Evolutionary conservation across 2,329 filamentous ascomycete species (phyloP).

Genomic region (Epichloe hybrida): DNA sequence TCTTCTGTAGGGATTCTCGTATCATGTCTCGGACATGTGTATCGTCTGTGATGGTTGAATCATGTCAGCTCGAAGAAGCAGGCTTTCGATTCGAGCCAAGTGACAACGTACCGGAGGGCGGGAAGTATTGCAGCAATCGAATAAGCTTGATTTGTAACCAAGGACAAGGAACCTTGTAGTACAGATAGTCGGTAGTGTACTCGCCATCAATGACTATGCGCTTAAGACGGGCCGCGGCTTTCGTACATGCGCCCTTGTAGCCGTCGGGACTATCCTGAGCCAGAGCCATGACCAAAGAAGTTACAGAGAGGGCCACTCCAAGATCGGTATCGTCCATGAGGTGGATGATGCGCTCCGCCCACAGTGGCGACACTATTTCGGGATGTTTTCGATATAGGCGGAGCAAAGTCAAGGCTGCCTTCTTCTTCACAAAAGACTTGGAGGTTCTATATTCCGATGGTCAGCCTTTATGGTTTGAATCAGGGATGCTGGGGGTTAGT

Average conservation of each 20-base stretch:
- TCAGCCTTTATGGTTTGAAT: neutral
- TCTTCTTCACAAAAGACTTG: constrained; percentile 98
- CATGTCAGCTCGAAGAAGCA: neutral
- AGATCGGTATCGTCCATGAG: constrained; percentile 94
- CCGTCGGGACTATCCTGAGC: constrained; percentile 89
- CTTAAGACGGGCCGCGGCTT: constrained; percentile 81
- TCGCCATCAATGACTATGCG: constrained; percentile 84
- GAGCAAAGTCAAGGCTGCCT: constrained; percentile 85
- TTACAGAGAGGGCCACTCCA: constrained; percentile 88
- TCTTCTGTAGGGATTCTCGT: constrained; percentile 78
- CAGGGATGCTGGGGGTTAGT: neutral
- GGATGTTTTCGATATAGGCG: constrained; percentile 91
- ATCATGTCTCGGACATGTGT: constrained; percentile 85
- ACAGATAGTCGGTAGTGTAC: constrained; percentile 81
- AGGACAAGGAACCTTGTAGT: constrained; percentile 98
- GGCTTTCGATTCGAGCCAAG: neutral
- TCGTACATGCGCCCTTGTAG: constrained; percentile 88
- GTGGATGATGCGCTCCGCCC: constrained; percentile 97
- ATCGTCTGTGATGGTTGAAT: constrained; percentile 50
- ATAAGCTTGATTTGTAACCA: constrained; percentile 96
- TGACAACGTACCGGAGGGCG: constrained; percentile 59
- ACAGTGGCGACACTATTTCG: constrained; percentile 86
- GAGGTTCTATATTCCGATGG: constrained; percentile 36
- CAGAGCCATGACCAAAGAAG: constrained; percentile 85
- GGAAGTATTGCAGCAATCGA: constrained; percentile 86